Percentiles rank a stretch among this genome's conserved stretches.
Conservation (phyloP, 139 green algal genomes). For the Chlamydomonas applanata region DNA sequence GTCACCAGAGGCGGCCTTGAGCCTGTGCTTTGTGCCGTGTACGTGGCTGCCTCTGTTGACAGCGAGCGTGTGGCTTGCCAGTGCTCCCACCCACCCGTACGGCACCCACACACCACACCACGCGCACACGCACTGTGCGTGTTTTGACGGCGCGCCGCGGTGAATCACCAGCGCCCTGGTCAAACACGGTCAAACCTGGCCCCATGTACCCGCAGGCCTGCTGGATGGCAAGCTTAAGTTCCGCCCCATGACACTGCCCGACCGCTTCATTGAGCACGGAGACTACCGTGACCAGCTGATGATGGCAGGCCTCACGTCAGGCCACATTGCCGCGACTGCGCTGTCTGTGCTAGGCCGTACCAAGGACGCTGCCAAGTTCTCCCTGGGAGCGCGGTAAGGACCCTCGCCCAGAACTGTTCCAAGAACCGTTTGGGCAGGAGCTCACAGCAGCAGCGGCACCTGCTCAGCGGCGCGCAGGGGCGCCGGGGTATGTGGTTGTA, state of each 20-base stretch:
- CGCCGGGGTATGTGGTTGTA: too few species aligned
- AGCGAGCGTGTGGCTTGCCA: neutral
- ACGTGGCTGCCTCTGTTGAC: neutral
- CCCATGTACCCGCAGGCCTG: slow-evolving; percentile 45
- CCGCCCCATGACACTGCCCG: slow-evolving; percentile 92
- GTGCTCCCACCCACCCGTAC: neutral
- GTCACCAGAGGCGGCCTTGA: too few species aligned
- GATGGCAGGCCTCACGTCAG: slow-evolving; percentile 82
- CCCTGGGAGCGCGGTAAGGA: slow-evolving; percentile 9
- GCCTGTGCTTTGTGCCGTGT: neutral
- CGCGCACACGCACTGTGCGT: too few species aligned
- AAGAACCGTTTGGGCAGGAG: too few species aligned
- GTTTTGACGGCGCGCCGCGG: neutral
- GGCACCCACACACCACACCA: too few species aligned
- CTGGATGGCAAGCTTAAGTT: slow-evolving; percentile 94
- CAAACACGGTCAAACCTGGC: neutral
- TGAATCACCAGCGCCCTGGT: neutral
- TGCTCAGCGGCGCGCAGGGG: too few species aligned
- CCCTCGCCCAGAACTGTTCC: too few species aligned
- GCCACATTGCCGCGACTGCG: slow-evolving; percentile 87
- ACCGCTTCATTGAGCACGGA: slow-evolving; percentile 92
- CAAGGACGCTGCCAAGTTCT: slow-evolving; percentile 41
- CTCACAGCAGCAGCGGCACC: too few species aligned
- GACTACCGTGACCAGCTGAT: slow-evolving; percentile 85
- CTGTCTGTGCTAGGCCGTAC: slow-evolving; percentile 41